phyloP scores from a whole-genome alignment of 768 basidiomycete genomes.

The Leucosporidium creatinivorum region DNA sequence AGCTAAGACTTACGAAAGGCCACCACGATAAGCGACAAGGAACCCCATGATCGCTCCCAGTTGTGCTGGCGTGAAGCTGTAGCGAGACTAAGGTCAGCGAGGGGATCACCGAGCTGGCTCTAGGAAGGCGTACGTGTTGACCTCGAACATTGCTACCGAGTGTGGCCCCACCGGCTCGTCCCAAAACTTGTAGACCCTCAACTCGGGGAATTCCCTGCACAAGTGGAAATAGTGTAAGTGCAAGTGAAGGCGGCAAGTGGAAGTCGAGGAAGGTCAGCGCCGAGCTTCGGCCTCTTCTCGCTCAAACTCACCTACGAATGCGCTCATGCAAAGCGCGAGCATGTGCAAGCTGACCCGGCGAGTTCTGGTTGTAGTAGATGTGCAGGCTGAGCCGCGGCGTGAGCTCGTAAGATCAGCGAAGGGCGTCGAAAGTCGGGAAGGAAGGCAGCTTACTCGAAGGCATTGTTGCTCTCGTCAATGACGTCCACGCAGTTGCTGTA shows the following conservation, averaged over 20 bases:
- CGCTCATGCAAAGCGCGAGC: constrained; percentile 30
- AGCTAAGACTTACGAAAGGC: constrained; percentile 5
- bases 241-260: no score
- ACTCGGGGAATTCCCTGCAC: constrained; percentile 29
- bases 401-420: neutral
- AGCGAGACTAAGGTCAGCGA: neutral
- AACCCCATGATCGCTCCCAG: constrained; percentile 30
- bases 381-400: neutral
- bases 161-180: constrained; percentile 27
- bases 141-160: constrained; percentile 28
- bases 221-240: neutral
- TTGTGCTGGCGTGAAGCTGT: constrained; percentile 25
- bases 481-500: constrained; percentile 16
- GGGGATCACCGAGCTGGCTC: neutral
- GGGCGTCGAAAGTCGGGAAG: no score
- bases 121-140: neutral
- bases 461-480: constrained; percentile 21
- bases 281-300: no score
- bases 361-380: constrained; percentile 16
- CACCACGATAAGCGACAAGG: constrained; percentile 28
- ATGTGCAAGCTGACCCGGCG: constrained; percentile 9
- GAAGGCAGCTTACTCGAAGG: constrained; percentile 14
- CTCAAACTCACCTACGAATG: constrained; percentile 3
- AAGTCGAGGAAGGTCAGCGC: no score
- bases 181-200: constrained; percentile 31